These are phyloP conservation scores for Colletotrichum gigasporum DNA, from an alignment of 2,329 filamentous ascomycete genomes.

Conservation along the genomic window DNA sequence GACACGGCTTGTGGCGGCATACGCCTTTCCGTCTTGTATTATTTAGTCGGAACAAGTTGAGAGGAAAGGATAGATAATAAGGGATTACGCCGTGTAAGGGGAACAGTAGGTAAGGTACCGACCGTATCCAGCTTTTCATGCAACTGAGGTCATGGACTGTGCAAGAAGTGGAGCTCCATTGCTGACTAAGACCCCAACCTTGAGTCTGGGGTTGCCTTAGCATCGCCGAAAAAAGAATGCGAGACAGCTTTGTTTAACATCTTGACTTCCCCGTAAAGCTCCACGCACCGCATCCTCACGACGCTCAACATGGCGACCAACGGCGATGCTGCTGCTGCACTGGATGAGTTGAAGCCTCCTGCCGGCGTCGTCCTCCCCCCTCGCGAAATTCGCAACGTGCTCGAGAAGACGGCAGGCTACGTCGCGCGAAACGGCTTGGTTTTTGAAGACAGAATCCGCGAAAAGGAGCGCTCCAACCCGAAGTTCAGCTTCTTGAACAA, in stretches of 20 bases:
- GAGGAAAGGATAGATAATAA: too few relatives aligned
- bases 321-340: constrained; percentile 60
- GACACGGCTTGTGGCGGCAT: too few relatives aligned
- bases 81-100: too few relatives aligned
- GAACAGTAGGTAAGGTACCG: too few relatives aligned
- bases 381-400: constrained; percentile 82
- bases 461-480: constrained; percentile 85
- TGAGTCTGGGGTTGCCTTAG: neutral
- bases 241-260: neutral
- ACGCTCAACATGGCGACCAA: constrained; percentile 53
- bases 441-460: constrained; percentile 85
- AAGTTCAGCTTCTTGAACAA: constrained; percentile 89
- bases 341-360: constrained; percentile 81
- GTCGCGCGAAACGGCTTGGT: constrained; percentile 74
- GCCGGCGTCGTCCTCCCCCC: constrained; percentile 88
- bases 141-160: too few relatives aligned
- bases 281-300: constrained; percentile 29
- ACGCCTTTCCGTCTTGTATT: too few relatives aligned
- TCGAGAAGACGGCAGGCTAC: constrained; percentile 96
- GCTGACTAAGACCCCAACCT: constrained; percentile 18
- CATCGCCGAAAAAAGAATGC: constrained; percentile 15
- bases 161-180: neutral
- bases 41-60: too few relatives aligned
- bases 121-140: too few relatives aligned
- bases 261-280: constrained; percentile 26